Evolutionary conservation across 2,329 filamentous ascomycete genomes (phyloP).

Genomic region (Xylariomycetidae sp.): DNA sequence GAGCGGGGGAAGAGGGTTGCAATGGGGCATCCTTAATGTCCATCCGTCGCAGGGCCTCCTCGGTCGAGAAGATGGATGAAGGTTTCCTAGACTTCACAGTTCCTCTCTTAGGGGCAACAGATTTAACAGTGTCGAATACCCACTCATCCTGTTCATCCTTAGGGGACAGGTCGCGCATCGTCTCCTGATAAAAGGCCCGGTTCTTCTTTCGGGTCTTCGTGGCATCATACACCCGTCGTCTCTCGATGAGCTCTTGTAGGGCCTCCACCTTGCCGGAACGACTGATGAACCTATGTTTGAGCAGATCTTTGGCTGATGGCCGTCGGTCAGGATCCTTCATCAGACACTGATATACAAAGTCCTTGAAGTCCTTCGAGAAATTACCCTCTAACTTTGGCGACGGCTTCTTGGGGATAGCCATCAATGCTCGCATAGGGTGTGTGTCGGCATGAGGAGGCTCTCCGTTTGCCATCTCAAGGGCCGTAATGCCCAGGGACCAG

Average conservation of each 20-base stretch:
- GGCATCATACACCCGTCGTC: conserved; percentile 78
- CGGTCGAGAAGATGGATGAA: conserved; percentile 53
- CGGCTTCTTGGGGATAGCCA: conserved; percentile 83
- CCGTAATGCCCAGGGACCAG: conserved; percentile 94
- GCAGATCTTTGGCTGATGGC: conserved; percentile 78
- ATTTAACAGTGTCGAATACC: conserved; percentile 94
- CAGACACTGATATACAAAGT: conserved; percentile 86
- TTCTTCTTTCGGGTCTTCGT: conserved; percentile 64
- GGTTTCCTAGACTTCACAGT: conserved; percentile 50
- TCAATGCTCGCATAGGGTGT: conserved; percentile 91
- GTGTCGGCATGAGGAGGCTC: conserved; percentile 88
- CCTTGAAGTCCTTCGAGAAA: conserved; percentile 87
- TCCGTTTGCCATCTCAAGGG: conserved; percentile 83
- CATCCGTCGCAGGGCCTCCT: conserved; percentile 56
- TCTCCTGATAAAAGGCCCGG: conserved; percentile 89
- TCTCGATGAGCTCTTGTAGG: conserved; percentile 79
- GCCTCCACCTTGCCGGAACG: conserved; percentile 83
- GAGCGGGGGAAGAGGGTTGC: conserved; percentile 49
- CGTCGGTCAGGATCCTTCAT: conserved; percentile 86
- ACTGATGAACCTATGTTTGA: conserved; percentile 84
- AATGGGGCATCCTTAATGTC: conserved; percentile 58
- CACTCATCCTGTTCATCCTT: conserved; percentile 76
- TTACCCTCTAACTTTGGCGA: conserved; percentile 80
- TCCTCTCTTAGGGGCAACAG: conserved; percentile 54
- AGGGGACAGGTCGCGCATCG: conserved; percentile 66